Base-by-base conservation (phyloP, 1,284 basidiomycete genomes). In the Boletus semigastroideus region DNA sequence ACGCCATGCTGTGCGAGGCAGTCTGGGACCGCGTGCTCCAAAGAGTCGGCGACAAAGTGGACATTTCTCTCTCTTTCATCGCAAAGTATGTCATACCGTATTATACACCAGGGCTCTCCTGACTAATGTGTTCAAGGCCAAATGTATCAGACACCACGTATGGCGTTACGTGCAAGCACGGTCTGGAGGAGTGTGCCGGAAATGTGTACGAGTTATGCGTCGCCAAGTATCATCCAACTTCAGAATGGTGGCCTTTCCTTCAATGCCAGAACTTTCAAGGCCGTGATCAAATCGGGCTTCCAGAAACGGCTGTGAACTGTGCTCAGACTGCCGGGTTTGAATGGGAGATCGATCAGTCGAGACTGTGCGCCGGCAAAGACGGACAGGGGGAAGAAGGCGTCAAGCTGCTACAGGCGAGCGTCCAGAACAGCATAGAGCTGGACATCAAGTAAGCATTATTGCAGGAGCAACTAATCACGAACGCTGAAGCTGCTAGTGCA, bases 151-250 rank as follows among this genome's bases (percentile, higher is more conserved):
- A 88, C 38, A 71, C 81, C 12, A 74, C 78, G 43, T 87, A 86
- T 63, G 91, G 91, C 14, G 81, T 90, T 19, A 79, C 74, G 22
- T 94, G 92, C 72, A 79, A 78, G 75, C 92, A 95, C 66, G 92
- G 92, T 19, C 72, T 74, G 16, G 70, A 78, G 42, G 92, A 95
- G 71, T 94, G 91, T 61, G 84, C 83, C n/a, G 92, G 90, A 46
- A 92, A 94, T 72, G 80, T 92, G 16, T 87, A 94, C 57, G 84
- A 94, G 65, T 77, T 95, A 22, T 95, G 92, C 65, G 83, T 84
- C 13, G 73, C 75, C 53, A 82, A 82, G 65, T 76, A 88, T 59
- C 74, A 80, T 19, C 67, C 71, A 20, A 63, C 69, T 28, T 57
- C 69, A n/a, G 70, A 72, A 27, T 87, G 90, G 87, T 90, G 90